Percentiles rank a stretch among this genome's conserved stretches.
Conservation (phyloP, 495 filamentous ascomycete genomes). For the Trichoderma erinaceum region DNA sequence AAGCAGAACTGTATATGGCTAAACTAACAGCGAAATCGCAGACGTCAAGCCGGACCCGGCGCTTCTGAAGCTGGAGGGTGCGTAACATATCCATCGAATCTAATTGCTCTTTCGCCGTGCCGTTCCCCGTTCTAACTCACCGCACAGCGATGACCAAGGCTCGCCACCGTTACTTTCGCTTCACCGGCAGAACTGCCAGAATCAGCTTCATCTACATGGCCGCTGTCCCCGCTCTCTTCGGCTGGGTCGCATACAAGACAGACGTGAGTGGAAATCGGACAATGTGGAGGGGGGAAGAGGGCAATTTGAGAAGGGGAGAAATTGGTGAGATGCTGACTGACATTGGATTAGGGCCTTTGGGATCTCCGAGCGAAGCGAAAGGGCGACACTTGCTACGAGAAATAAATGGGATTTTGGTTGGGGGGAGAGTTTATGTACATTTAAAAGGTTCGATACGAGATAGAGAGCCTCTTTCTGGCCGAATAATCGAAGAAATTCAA, state of each 20-base stretch:
- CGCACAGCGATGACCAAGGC: constrained; percentile 70
- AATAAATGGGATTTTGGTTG: constrained; percentile 34
- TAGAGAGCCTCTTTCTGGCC: constrained; percentile 1
- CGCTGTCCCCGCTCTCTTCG: constrained; percentile 61
- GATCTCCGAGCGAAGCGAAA: constrained; percentile 80
- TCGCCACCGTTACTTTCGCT: constrained; percentile 93
- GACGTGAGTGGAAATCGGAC: constrained; percentile 59
- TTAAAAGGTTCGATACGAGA: constrained; percentile 19
- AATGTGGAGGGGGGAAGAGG: neutral
- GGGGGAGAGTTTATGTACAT: constrained; percentile 18
- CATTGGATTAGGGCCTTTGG: constrained; percentile 65
- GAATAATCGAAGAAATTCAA: constrained; percentile 1
- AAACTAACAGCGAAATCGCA: constrained; percentile 3
- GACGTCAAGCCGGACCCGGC: constrained; percentile 18
- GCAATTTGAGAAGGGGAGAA: neutral
- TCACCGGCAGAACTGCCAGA: constrained; percentile 75
- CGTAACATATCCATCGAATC: constrained; percentile 7
- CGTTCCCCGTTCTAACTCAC: constrained; percentile 20
- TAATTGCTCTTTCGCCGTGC: neutral
- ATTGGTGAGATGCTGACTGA: neutral
- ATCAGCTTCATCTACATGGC: constrained; percentile 68
- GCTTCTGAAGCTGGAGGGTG: constrained; percentile 17
- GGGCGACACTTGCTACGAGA: constrained; percentile 75
- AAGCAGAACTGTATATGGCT: neutral
- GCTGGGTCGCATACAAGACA: constrained; percentile 63